phyloP scores from a whole-genome alignment of 2,329 filamentous ascomycete genomes.

The Pseudogymnoascus sp. region DNA sequence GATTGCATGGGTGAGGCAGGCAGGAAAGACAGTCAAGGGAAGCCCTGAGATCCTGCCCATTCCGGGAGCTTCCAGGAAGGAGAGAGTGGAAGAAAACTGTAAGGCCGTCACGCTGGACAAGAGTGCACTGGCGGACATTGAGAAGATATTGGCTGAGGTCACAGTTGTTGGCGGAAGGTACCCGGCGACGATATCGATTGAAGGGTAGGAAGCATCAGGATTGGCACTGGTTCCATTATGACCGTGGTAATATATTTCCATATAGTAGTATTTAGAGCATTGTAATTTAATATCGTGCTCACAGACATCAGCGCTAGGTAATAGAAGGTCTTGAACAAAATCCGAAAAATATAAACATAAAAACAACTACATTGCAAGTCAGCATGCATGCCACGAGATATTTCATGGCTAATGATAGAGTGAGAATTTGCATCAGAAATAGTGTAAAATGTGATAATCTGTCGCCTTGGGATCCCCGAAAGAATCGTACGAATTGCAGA shows the following conservation, averaged over 20 bases:
- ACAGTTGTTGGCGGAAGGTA: constrained; percentile 42
- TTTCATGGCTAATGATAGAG: background rate
- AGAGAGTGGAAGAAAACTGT: constrained; percentile 52
- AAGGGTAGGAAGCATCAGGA: background rate
- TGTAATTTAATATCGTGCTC: background rate
- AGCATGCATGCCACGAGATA: background rate
- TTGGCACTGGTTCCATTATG: background rate
- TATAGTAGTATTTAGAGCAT: background rate
- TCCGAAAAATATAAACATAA: background rate
- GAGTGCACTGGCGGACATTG: constrained; percentile 43
- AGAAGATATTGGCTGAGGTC: constrained; percentile 40
- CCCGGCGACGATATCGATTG: constrained; percentile 20
- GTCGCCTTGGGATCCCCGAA: constrained; percentile 20
- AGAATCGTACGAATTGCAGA: constrained; percentile 26
- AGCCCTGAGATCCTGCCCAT: constrained; percentile 50
- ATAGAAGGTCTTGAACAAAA: background rate
- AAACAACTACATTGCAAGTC: background rate
- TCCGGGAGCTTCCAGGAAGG: constrained; percentile 50
- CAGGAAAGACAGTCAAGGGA: constrained; percentile 29
- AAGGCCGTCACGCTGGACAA: constrained; percentile 40
- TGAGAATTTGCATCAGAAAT: constrained; percentile 19
- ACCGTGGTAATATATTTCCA: background rate
- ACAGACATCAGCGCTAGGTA: background rate
- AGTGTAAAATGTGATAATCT: constrained; percentile 23
- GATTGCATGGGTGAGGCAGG: constrained; percentile 52